Evolutionary conservation across 2,329 filamentous ascomycete genomes (phyloP).

Genomic region (Tolypocladium pustulatum): DNA sequence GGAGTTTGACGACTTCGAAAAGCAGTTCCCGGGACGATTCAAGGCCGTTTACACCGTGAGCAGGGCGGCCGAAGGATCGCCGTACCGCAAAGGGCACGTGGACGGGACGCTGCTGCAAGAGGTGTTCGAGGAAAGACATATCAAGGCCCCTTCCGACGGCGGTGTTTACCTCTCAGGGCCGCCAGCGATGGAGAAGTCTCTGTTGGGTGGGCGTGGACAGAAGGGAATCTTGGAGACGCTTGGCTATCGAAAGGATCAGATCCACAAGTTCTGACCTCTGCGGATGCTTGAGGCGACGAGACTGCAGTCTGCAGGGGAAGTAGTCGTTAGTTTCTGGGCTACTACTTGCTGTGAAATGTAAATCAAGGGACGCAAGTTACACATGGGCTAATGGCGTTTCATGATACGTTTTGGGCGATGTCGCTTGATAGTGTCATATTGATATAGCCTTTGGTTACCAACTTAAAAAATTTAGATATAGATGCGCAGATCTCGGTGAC

Average conservation of each 20-base stretch:
- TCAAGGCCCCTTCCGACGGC: too few species aligned
- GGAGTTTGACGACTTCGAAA: slow-evolving; percentile 45
- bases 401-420: too few species aligned
- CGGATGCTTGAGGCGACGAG: too few species aligned
- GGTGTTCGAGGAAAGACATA: background rate
- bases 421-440: too few species aligned
- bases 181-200: background rate
- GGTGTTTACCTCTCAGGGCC: background rate
- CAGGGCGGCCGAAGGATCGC: background rate
- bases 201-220: background rate
- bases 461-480: too few species aligned
- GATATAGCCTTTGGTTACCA: too few species aligned
- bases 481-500: too few species aligned
- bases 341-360: too few species aligned
- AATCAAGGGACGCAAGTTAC: too few species aligned
- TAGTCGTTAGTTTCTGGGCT: too few species aligned
- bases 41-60: slow-evolving; percentile 44
- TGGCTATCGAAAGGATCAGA: background rate
- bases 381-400: too few species aligned
- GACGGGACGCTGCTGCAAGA: background rate
- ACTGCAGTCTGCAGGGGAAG: too few species aligned
- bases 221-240: background rate
- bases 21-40: slow-evolving; percentile 43
- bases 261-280: background rate
- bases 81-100: background rate